These are phyloP conservation scores for Xylaria sp. DNA, from an alignment of 2,329 filamentous ascomycete species.

Conservation along the genomic window DNA sequence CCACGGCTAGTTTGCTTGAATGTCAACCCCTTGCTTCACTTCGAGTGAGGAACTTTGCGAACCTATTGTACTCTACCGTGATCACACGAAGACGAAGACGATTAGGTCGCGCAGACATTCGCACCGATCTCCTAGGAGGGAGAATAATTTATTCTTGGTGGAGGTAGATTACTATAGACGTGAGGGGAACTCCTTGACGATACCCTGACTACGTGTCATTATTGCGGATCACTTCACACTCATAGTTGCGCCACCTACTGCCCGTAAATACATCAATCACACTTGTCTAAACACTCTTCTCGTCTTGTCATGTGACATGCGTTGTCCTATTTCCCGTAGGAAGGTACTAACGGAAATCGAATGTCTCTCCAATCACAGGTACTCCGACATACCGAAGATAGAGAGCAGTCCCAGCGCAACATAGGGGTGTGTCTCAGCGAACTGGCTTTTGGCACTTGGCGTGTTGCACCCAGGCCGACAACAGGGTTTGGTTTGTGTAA, in stretches of 20 bases:
- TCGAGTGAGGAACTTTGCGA: constrained; percentile 24
- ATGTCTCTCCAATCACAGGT: not conserved
- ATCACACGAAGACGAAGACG: constrained; percentile 29
- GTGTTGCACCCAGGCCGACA: not conserved
- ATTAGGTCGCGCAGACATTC: constrained; percentile 28
- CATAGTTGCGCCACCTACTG: constrained; percentile 35
- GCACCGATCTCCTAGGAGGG: constrained; percentile 34
- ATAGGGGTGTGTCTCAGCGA: not conserved
- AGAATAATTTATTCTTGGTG: constrained; percentile 42
- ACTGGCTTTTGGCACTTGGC: not conserved
- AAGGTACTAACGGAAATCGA: not conserved
- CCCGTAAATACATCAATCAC: constrained; percentile 40
- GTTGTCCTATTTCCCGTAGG: not conserved
- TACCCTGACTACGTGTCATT: constrained; percentile 37
- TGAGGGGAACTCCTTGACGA: constrained; percentile 33
- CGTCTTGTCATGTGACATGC: not conserved
- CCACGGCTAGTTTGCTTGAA: constrained; percentile 22
- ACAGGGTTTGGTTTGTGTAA: no score
- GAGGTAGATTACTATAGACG: constrained; percentile 42
- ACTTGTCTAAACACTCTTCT: constrained; percentile 23
- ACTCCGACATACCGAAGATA: not conserved
- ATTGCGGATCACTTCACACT: constrained; percentile 31
- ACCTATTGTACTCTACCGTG: constrained; percentile 16
- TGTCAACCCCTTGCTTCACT: constrained; percentile 13
- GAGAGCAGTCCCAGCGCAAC: not conserved